A percentile compares a stretch with the other conserved stretches of the same genome.
Evolutionary conservation across 441 rosid species (phyloP).

Genomic region (Gossypium laxum): DNA sequence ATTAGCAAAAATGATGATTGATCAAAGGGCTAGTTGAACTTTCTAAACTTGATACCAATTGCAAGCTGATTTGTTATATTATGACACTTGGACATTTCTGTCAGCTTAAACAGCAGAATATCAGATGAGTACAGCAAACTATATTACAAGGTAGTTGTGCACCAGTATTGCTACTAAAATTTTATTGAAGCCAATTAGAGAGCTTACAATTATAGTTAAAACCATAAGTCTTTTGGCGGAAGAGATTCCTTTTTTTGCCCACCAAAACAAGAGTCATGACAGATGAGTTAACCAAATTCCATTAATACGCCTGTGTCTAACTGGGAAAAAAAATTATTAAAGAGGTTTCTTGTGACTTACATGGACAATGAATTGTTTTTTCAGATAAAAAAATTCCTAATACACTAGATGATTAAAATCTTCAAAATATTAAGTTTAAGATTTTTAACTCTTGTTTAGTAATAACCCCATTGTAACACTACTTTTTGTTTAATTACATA

Average conservation of each 20-base stretch:
- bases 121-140: neutral
- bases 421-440: neutral
- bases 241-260: neutral
- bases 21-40: neutral
- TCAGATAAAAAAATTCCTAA: neutral
- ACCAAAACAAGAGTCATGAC: neutral
- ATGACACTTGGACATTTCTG: neutral
- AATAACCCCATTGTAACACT: neutral
- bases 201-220: neutral
- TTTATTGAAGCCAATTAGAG: neutral
- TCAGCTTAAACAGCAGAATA: constrained; percentile 4
- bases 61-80: neutral
- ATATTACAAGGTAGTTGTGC: neutral
- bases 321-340: neutral
- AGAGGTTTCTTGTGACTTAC: neutral
- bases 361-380: neutral
- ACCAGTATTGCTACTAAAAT: neutral
- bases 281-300: constrained; percentile 3
- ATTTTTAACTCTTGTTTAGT: neutral
- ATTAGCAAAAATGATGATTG: constrained; percentile 15
- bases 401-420: neutral
- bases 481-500: neutral
- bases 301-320: neutral
- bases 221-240: neutral
- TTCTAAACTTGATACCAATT: constrained; percentile 6